These are phyloP conservation scores for Mitosporidium daphniae DNA, from an alignment of 371 early-diverging fungal genomes.

Conservation along the genomic window DNA sequence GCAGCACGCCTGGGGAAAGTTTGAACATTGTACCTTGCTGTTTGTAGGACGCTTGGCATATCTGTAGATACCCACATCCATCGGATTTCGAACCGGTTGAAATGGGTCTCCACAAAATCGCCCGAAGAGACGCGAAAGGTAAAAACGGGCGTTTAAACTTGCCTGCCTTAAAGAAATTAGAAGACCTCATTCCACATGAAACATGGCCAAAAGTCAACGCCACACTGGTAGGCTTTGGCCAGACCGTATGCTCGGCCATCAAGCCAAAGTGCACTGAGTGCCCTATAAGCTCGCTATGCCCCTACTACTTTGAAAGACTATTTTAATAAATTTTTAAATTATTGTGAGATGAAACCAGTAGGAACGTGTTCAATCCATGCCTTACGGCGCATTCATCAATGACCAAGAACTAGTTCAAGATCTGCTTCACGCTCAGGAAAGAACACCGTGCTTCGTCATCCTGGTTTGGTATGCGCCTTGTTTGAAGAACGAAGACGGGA, in stretches of 20 bases:
- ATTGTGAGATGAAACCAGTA: too few relatives aligned
- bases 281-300: too few relatives aligned
- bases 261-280: conserved; percentile 43
- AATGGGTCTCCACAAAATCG: conserved; percentile 28
- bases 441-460: too few relatives aligned
- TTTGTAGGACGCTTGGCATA: conserved; percentile 31
- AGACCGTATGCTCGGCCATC: conserved; percentile 33
- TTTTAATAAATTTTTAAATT: too few relatives aligned
- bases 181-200: conserved; percentile 11
- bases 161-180: too few relatives aligned
- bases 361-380: too few relatives aligned
- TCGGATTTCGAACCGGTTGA: conserved; percentile 53
- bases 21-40: conserved; percentile 2
- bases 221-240: conserved; percentile 76
- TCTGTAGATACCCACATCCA: conserved; percentile 95
- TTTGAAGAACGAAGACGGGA: too few relatives aligned
- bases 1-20: conserved; percentile 45
- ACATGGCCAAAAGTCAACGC: conserved; percentile 61
- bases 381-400: too few relatives aligned
- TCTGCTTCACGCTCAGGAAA: too few relatives aligned
- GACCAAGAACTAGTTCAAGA: too few relatives aligned
- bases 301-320: too few relatives aligned
- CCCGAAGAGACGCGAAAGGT: conserved; percentile 22
- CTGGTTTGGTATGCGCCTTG: too few relatives aligned
- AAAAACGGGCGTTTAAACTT: conserved; percentile 16